These are phyloP conservation scores for Ceratocystis huliohia DNA, from an alignment of 2,329 filamentous ascomycete genomes.

Conservation along the genomic window DNA sequence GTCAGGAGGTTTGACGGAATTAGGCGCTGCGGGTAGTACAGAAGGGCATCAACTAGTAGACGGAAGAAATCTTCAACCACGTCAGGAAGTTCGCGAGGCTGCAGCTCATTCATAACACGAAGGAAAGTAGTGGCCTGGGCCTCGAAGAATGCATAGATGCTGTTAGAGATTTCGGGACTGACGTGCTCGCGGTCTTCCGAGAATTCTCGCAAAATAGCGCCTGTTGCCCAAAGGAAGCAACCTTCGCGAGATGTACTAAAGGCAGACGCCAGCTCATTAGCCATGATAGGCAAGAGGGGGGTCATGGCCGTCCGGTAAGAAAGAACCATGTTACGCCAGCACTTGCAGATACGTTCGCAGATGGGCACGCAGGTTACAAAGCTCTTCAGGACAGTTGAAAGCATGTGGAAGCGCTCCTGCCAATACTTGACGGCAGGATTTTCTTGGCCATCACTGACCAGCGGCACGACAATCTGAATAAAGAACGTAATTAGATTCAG, in stretches of 20 bases:
- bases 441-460: constrained; percentile 55
- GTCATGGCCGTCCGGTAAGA: constrained; percentile 85
- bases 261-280: constrained; percentile 73
- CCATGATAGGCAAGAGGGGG: constrained; percentile 71
- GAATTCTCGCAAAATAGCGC: constrained; percentile 89
- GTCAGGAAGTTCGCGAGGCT: constrained; percentile 58
- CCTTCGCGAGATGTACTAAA: constrained; percentile 81
- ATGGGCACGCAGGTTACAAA: constrained; percentile 81
- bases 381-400: constrained; percentile 74
- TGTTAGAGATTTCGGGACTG: constrained; percentile 65
- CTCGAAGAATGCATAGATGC: constrained; percentile 90
- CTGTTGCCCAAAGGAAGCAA: constrained; percentile 97
- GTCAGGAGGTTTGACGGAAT: constrained; percentile 66
- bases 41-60: constrained; percentile 75
- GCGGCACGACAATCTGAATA: constrained; percentile 63
- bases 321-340: constrained; percentile 94
- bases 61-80: constrained; percentile 97
- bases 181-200: constrained; percentile 81
- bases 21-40: constrained; percentile 80
- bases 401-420: constrained; percentile 79
- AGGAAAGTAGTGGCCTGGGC: constrained; percentile 84
- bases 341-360: constrained; percentile 83
- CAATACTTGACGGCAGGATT: constrained; percentile 95
- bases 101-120: constrained; percentile 73
- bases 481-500: constrained; percentile 87